A percentile compares a stretch with the other conserved stretches of the same genome.
phyloP scores from a whole-genome alignment of 805 yeast species.

The Danielozyma ontarioensis region DNA sequence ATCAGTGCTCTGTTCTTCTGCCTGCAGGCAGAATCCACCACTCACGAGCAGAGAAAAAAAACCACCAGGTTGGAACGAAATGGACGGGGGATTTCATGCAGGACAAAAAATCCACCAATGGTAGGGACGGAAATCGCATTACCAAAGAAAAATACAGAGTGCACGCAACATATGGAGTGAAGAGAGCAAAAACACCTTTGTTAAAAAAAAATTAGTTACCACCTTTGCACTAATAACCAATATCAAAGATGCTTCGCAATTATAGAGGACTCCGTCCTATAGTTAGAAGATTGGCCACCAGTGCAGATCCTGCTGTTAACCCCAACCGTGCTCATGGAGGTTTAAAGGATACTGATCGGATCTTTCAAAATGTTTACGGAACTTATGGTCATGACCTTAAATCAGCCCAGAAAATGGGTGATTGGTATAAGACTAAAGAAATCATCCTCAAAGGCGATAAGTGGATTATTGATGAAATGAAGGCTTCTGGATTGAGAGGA shows the following conservation, averaged over 20 bases:
- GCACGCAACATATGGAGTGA: constrained; percentile 2
- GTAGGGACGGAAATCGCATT: constrained; percentile 16
- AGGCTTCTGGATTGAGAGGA: constrained; percentile 80
- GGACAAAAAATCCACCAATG: constrained; percentile 11
- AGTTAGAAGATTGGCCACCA: constrained; percentile 37
- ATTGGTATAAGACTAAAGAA: constrained; percentile 90
- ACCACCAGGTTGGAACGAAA: background rate
- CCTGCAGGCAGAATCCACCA: no score
- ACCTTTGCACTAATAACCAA: background rate
- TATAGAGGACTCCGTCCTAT: constrained; percentile 20
- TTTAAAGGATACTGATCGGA: constrained; percentile 75
- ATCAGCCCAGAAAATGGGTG: constrained; percentile 75
- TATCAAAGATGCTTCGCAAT: constrained; percentile 29
- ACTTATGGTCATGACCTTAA: constrained; percentile 72
- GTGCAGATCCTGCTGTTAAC: constrained; percentile 42
- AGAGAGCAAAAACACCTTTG: constrained; percentile 1
- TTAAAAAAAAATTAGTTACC: background rate
- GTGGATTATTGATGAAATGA: constrained; percentile 87
- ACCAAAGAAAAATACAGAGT: constrained; percentile 9
- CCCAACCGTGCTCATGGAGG: constrained; percentile 65
- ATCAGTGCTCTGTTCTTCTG: no score
- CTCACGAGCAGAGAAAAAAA: background rate
- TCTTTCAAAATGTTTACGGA: constrained; percentile 78
- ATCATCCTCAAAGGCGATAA: constrained; percentile 76
- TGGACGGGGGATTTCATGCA: constrained; percentile 1